Evolutionary conservation across 257 asterid genomes (phyloP), one percentile per base, ranked within the genome.

Genomic region (Verbena officinalis): DNA sequence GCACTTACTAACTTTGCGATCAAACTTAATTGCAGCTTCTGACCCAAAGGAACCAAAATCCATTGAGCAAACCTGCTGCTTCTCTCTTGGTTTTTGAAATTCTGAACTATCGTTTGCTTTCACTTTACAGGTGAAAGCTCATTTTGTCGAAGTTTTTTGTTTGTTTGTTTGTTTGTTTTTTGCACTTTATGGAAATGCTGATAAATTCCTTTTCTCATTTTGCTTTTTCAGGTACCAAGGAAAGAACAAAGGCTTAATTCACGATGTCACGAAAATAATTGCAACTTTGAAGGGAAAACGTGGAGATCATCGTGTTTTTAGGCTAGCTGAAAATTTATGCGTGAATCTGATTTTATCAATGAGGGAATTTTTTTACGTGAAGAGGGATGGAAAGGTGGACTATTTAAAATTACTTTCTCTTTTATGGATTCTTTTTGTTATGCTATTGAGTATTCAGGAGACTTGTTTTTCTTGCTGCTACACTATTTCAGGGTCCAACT

Each of bases 241-340:
- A 71, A 93, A 93, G 87, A 86, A 85, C 92, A 93, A 88, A 85
- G 75, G 86, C 58, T 75, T 90, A 75, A 86, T 93, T 88, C 86
- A 90, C 67, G 99, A 93, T 50, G 80, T 93, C 72, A 86, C 97
- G 3, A 93, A 93, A 86, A 87, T 91, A 75, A 82, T 93, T 52
- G 84, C 95, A 69, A 72, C 95, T 7, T 73, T 90, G 75, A 93
- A 90, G 74, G 97, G 90, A 48, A 93, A 90, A 77, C 96, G 95
- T 55, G 99, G 99, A 65, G 99, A 93, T 61, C 97, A 93, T 83
- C 97, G 99, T 48, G 66, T 84, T 64, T 93, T 93, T 67, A 81
- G 99, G 81, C 84, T 93, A 78, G 90, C 95, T 43, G 99, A 93
- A 73, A 93, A 93, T 75, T 83, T 93, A 70, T 90, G 97, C 88